Conservation (phyloP, 2,329 filamentous ascomycete genomes). For the Pyrenochaeta sp. region DNA sequence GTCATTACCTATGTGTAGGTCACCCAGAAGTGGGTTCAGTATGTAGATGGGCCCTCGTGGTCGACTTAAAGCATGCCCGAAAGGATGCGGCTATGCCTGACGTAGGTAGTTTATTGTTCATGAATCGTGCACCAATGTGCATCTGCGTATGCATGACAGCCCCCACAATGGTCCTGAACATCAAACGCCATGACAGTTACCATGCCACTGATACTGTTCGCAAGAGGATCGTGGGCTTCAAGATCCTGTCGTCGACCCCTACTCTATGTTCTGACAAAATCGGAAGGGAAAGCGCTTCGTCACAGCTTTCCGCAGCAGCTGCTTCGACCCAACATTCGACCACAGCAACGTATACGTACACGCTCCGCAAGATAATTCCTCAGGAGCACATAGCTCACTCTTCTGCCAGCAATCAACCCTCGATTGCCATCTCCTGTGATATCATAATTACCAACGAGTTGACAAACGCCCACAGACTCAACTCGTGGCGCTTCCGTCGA, state of each 20-base stretch:
- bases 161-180: background rate
- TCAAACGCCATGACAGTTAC: background rate
- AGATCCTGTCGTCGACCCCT: background rate
- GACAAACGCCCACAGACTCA: background rate
- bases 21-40: background rate
- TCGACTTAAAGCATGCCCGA: background rate
- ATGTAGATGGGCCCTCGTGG: conserved; percentile 3
- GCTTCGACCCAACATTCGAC: background rate
- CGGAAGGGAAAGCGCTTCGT: background rate
- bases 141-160: background rate
- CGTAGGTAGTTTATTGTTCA: conserved; percentile 1
- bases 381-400: background rate
- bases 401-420: background rate
- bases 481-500: background rate
- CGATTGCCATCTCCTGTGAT: background rate
- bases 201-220: background rate
- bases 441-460: background rate
- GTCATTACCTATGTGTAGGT: background rate
- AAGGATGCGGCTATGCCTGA: conserved; percentile 5
- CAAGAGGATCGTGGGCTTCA: background rate
- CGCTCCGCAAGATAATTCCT: background rate
- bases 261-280: background rate
- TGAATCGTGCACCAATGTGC: background rate
- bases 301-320: background rate
- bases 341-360: background rate